Conservation (phyloP, 2,329 filamentous ascomycete species). For the Arachnomyces sp. region DNA sequence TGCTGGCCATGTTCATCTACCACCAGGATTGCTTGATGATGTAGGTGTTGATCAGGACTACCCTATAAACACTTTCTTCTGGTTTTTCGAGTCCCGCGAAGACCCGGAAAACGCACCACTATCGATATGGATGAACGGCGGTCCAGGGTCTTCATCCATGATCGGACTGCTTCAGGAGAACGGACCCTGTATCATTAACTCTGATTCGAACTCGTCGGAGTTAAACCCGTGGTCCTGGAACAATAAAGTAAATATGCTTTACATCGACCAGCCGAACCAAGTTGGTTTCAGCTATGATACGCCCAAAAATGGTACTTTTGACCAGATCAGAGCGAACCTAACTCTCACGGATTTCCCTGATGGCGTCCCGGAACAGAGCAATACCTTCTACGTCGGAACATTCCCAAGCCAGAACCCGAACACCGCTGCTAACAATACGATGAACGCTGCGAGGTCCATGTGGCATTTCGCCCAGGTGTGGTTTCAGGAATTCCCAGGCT, state of each 20-base stretch:
- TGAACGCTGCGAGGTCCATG: constrained; percentile 47
- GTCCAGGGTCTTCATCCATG: constrained; percentile 39
- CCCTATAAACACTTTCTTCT: constrained; percentile 24
- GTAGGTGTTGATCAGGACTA: constrained; percentile 11
- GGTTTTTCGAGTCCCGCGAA: constrained; percentile 43
- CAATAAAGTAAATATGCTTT: constrained; percentile 57
- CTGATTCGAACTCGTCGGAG: constrained; percentile 26
- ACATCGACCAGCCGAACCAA: constrained; percentile 59
- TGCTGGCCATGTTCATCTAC: constrained; percentile 14
- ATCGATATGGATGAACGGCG: constrained; percentile 41
- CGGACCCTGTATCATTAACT: constrained; percentile 37
- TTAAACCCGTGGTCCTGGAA: constrained; percentile 51
- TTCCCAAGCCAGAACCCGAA: constrained; percentile 40
- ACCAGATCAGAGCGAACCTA: constrained; percentile 20
- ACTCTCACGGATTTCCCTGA: constrained; percentile 20
- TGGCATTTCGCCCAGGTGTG: constrained; percentile 58
- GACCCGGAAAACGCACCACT: constrained; percentile 38
- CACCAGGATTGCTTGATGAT: constrained; percentile 8
- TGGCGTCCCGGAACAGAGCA: constrained; percentile 40
- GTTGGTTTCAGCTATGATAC: constrained; percentile 52
- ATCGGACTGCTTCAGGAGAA: constrained; percentile 37
- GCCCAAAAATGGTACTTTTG: constrained; percentile 32
- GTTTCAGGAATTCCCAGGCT: constrained; percentile 56
- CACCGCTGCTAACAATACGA: constrained; percentile 43
- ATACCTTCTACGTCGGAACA: constrained; percentile 43